Percentiles rank a stretch among this genome's conserved stretches.
phyloP scores from a whole-genome alignment of 2,329 filamentous ascomycete species.

The Penicillium sp. region DNA sequence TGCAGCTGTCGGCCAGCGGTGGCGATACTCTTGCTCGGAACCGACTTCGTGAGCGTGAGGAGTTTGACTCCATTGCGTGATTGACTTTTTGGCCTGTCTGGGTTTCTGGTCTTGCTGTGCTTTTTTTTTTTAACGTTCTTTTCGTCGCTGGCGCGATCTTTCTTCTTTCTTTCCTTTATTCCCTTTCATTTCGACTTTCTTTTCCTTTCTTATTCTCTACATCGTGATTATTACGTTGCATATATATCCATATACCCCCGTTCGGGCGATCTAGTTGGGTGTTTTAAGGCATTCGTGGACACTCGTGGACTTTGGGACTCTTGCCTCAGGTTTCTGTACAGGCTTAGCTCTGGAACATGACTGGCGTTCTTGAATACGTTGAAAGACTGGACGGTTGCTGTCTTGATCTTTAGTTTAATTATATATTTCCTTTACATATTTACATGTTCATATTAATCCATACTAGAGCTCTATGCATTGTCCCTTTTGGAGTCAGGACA shows the following conservation, averaged over 20 bases:
- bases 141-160: slow-evolving; percentile 16
- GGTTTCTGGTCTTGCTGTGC: slow-evolving; percentile 1
- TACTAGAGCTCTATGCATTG: not conserved
- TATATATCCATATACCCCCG: slow-evolving; percentile 25
- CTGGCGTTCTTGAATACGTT: slow-evolving; percentile 19
- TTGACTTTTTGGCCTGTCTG: not conserved
- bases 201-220: slow-evolving; percentile 7
- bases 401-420: not conserved
- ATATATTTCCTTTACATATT: not conserved
- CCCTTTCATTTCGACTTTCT: not conserved
- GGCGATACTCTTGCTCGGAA: slow-evolving; percentile 80
- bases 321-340: not conserved
- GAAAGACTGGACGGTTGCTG: slow-evolving; percentile 11
- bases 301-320: slow-evolving; percentile 16
- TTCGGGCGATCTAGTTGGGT: slow-evolving; percentile 24
- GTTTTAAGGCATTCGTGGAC: slow-evolving; percentile 24
- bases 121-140: slow-evolving; percentile 32
- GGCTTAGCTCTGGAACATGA: slow-evolving; percentile 8
- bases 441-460: not conserved
- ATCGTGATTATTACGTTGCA: slow-evolving; percentile 20
- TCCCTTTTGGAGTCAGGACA: not conserved
- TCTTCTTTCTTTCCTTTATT: not conserved
- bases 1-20: slow-evolving; percentile 83
- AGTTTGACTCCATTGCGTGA: slow-evolving; percentile 59
- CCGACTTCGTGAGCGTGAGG: slow-evolving; percentile 70